Conservation (phyloP, 2,329 filamentous ascomycete species). For the Madurella mycetomatis region DNA sequence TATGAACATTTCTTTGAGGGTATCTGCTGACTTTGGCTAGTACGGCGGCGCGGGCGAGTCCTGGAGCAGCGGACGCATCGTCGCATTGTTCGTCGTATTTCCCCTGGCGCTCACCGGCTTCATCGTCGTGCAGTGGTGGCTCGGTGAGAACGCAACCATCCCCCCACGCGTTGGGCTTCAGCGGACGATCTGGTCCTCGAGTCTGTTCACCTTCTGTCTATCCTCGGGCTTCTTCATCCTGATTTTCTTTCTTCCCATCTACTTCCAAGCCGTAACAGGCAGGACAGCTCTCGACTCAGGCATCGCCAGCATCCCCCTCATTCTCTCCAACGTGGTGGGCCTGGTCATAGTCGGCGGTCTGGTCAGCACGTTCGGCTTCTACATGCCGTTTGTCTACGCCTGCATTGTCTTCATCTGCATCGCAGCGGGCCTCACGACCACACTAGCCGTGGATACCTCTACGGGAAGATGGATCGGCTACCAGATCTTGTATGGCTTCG, state of each 20-base stretch:
- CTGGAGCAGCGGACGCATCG: too few species aligned
- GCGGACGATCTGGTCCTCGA: too few species aligned
- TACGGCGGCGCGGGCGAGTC: too few species aligned
- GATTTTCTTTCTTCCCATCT: constrained; percentile 39
- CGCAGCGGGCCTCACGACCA: constrained; percentile 33
- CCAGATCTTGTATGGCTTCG: constrained; percentile 34
- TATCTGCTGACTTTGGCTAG: too few species aligned
- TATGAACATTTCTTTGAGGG: too few species aligned
- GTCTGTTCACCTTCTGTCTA: too few species aligned
- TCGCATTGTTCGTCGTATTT: too few species aligned
- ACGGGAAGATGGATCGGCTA: constrained; percentile 33
- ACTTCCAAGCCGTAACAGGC: constrained; percentile 34
- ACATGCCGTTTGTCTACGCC: constrained; percentile 21
- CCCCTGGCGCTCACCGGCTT: too few species aligned
- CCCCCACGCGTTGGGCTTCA: too few species aligned
- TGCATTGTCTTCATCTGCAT: constrained; percentile 24
- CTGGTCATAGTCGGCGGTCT: constrained; percentile 17
- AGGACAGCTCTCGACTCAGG: constrained; percentile 21
- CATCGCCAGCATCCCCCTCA: constrained; percentile 18
- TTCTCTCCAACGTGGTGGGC: constrained; percentile 14
- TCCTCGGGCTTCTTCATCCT: too few species aligned
- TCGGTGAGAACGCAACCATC: too few species aligned
- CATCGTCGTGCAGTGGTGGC: too few species aligned
- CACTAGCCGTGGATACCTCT: constrained; percentile 30
- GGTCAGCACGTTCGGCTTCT: constrained; percentile 17